A percentile compares a stretch with the other conserved stretches of the same genome.
Evolutionary conservation across 2,329 filamentous ascomycete species (phyloP).

Genomic region (Penicillium sp.): DNA sequence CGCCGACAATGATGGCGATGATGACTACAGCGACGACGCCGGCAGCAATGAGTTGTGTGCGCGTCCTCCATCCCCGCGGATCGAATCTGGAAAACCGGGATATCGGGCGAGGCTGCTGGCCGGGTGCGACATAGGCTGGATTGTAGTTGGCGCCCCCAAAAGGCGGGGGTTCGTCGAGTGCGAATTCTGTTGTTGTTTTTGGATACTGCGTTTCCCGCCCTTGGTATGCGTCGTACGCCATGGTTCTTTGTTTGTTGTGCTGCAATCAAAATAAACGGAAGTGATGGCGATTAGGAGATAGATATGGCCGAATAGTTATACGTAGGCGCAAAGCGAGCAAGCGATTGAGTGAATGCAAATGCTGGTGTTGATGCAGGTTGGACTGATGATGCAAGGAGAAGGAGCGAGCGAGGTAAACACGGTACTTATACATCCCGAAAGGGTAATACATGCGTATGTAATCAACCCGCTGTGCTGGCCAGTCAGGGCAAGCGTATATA

Average conservation of each 20-base stretch:
- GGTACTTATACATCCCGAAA: too few relatives aligned
- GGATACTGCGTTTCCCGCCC: background rate
- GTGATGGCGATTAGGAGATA: background rate
- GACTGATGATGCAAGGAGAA: background rate
- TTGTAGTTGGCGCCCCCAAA: background rate
- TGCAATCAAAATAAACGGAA: background rate
- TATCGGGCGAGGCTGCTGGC: background rate
- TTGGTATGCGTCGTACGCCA: background rate
- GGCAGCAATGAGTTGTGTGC: slow-evolving; percentile 46
- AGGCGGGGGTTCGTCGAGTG: background rate
- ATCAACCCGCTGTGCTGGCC: too few relatives aligned
- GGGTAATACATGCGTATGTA: too few relatives aligned
- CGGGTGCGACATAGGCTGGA: background rate
- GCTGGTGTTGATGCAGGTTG: background rate
- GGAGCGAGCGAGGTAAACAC: background rate
- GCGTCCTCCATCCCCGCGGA: slow-evolving; percentile 52
- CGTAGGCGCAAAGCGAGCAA: too few relatives aligned
- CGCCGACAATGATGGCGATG: slow-evolving; percentile 46
- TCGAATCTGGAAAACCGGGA: slow-evolving; percentile 39
- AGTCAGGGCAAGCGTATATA: too few relatives aligned
- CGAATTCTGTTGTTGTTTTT: background rate
- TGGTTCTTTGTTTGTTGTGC: background rate
- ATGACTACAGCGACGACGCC: slow-evolving; percentile 35
- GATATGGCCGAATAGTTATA: background rate
- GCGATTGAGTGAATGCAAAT: too few relatives aligned